Percentiles rank a stretch among this genome's conserved stretches.
These are phyloP conservation scores for Curvularia verruculosa DNA, from an alignment of 2,329 filamentous ascomycete genomes.

Conservation along the genomic window DNA sequence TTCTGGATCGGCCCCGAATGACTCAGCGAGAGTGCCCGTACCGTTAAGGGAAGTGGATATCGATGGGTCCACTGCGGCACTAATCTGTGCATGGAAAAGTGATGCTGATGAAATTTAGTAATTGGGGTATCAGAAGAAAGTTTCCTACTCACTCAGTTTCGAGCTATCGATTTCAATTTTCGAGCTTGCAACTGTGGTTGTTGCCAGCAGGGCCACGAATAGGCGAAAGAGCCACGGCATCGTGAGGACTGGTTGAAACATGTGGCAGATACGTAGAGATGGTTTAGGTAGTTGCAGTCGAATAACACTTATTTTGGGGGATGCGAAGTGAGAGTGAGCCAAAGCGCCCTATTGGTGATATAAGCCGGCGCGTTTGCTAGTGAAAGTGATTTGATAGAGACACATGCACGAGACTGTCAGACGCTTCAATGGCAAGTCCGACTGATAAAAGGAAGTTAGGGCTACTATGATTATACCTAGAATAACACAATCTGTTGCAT, in stretches of 20 bases:
- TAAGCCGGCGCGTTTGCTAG: background rate
- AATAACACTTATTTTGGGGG: no score
- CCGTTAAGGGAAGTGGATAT: background rate
- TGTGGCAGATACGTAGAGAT: background rate
- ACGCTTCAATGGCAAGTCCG: background rate
- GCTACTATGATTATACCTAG: no score
- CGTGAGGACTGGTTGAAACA: background rate
- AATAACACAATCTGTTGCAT: no score
- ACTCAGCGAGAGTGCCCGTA: background rate
- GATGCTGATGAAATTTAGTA: background rate
- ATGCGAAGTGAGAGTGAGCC: background rate
- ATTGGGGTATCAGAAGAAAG: no score
- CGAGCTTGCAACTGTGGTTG: background rate
- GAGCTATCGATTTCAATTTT: background rate
- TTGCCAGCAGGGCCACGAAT: background rate
- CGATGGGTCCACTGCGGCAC: background rate
- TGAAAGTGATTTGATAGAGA: background rate
- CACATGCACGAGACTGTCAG: no score
- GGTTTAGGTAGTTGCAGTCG: background rate
- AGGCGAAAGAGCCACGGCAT: constrained; percentile 1
- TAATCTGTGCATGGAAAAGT: background rate
- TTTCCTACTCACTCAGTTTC: background rate
- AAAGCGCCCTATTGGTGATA: background rate
- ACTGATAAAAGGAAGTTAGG: background rate
- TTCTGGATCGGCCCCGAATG: background rate